Base-by-base conservation (phyloP, 805 yeast species). In the Isabelozyma pseudorhagii region DNA sequence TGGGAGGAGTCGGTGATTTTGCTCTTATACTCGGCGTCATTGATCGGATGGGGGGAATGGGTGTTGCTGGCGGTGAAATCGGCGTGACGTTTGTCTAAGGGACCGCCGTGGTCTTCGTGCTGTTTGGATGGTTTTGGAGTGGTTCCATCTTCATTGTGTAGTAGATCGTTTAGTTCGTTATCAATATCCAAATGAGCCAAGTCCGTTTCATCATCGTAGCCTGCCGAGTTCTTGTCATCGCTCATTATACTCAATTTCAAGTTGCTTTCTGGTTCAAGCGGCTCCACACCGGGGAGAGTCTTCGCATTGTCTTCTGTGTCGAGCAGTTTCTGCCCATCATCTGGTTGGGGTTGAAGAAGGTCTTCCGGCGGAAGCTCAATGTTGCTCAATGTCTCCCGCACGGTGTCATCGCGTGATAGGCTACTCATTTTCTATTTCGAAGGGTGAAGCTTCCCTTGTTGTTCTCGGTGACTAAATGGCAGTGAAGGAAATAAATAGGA, bases 291-390 rank as follows among this genome's bases (percentile, higher is more conserved):
- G 6, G 25, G 25, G 25, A 21, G 25, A 6, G 25, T 21, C 36
- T 31, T 9, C 36, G 10, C 36, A 4, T n/a, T 40, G 41, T 28
- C 25, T 38, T 8, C 27, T 41, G 18, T 48, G n/a, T 18, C 45
- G 38, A 42, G 51, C 31, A 48, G 8, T 14, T 14, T n/a, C 40
- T 14, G 40, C 53, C 57, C 61, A 58, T 60, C 63, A 50, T 60
- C 54, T 49, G 51, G 43, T 21, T 4, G 25, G 25, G 25, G 25
- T 21, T 21, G 25, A 21, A 21, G 25, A 21, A 21, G 25, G 25
- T 21, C 25, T 6, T 21, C 25, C 25, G 25, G 25, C 25, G 25
- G 25, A 21, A 21, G 25, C 25, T 21, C 6, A 21, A 21, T 21
- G 25, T 21, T 21, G 5, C 25, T 21, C 25, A 21, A 21, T 21